These are phyloP conservation scores for Alternaria brassicicola DNA, from an alignment of 2,329 filamentous ascomycete genomes.

Conservation along the genomic window DNA sequence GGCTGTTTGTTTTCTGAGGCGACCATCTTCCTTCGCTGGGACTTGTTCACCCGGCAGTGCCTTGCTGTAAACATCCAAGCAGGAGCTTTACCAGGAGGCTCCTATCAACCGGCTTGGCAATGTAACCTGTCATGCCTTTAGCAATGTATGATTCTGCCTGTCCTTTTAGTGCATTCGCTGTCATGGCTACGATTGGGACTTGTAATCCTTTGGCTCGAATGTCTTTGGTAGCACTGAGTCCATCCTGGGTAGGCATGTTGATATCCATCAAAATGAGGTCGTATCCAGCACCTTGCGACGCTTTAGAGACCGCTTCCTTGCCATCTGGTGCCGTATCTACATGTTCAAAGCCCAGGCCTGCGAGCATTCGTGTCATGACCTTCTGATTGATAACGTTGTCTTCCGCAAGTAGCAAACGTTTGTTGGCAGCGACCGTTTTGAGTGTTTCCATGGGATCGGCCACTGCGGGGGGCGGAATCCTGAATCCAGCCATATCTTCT, in stretches of 20 bases:
- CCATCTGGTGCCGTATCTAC: slow-evolving; percentile 52
- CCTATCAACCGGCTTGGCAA: slow-evolving; percentile 62
- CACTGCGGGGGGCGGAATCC: slow-evolving; percentile 13
- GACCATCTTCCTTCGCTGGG: not conserved
- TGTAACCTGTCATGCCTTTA: slow-evolving; percentile 63
- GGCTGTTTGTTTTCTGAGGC: not conserved
- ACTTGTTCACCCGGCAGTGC: slow-evolving; percentile 11
- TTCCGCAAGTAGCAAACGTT: slow-evolving; percentile 52
- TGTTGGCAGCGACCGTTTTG: slow-evolving; percentile 25
- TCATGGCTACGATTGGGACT: slow-evolving; percentile 61
- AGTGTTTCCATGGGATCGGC: slow-evolving; percentile 30
- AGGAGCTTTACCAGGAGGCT: slow-evolving; percentile 55
- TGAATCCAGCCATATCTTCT: slow-evolving; percentile 15
- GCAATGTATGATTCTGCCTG: slow-evolving; percentile 61
- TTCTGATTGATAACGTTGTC: slow-evolving; percentile 57
- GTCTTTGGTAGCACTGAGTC: slow-evolving; percentile 36
- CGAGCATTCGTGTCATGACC: slow-evolving; percentile 56
- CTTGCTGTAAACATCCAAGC: slow-evolving; percentile 30
- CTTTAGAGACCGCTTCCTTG: slow-evolving; percentile 49
- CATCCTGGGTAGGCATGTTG: slow-evolving; percentile 45
- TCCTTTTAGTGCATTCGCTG: slow-evolving; percentile 62
- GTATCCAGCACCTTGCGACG: slow-evolving; percentile 20
- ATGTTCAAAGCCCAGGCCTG: slow-evolving; percentile 42
- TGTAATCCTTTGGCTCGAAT: slow-evolving; percentile 26
- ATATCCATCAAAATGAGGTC: slow-evolving; percentile 46